Percentiles rank a stretch among this genome's conserved stretches.
These are phyloP conservation scores for Blastomyces percursus DNA, from an alignment of 2,329 filamentous ascomycete species.

Conservation along the genomic window DNA sequence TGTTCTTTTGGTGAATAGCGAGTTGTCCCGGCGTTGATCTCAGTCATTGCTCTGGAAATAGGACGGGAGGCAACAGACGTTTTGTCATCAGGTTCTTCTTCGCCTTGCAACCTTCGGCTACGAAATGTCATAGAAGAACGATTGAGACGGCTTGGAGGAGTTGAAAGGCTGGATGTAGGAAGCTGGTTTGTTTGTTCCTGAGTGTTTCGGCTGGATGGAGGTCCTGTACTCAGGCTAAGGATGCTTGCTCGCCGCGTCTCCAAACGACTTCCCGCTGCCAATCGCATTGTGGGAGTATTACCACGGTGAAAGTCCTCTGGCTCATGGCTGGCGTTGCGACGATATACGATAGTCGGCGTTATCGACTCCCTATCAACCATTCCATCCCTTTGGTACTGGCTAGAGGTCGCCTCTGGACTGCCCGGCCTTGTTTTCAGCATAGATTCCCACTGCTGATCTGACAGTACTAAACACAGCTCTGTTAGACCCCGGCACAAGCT, in stretches of 20 bases:
- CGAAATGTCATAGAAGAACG: constrained; percentile 32
- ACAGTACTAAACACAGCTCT: constrained; percentile 77
- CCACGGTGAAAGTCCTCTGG: constrained; percentile 22
- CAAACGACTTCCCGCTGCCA: constrained; percentile 22
- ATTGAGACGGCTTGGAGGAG: constrained; percentile 29
- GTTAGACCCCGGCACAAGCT: constrained; percentile 86
- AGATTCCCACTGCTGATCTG: constrained; percentile 42
- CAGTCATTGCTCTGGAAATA: constrained; percentile 34
- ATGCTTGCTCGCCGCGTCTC: constrained; percentile 34
- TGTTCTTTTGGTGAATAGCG: constrained; percentile 20
- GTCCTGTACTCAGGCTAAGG: constrained; percentile 18
- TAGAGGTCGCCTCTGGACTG: constrained; percentile 20
- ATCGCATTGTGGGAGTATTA: constrained; percentile 18
- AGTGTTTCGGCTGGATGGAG: constrained; percentile 15
- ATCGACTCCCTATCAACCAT: constrained; percentile 19
- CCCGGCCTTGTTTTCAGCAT: constrained; percentile 20
- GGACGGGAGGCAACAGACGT: constrained; percentile 26
- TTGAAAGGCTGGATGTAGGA: constrained; percentile 19
- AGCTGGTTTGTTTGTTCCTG: constrained; percentile 21
- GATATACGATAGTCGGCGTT: constrained; percentile 23
- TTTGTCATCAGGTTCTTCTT: constrained; percentile 27
- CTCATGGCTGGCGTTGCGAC: constrained; percentile 31
- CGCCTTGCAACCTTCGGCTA: constrained; percentile 26
- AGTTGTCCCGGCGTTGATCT: constrained; percentile 23
- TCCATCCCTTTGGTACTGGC: constrained; percentile 17